phyloP scores from a whole-genome alignment of 495 filamentous ascomycete genomes.

The Trichoderma gamsii region DNA sequence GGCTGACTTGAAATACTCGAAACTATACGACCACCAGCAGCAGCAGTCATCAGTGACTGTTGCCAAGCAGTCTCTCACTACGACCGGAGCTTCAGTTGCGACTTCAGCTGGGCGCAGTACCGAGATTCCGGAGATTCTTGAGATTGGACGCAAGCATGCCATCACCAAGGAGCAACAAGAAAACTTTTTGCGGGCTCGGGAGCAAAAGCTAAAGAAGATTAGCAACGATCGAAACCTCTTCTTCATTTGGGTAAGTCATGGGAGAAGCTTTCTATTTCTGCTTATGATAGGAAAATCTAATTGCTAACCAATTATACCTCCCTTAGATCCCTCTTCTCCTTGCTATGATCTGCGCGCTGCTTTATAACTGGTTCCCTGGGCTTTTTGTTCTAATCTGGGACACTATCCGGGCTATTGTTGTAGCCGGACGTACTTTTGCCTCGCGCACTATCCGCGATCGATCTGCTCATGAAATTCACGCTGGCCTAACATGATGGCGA shows the following conservation, averaged over 20 bases:
- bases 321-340: slow-evolving; percentile 50
- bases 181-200: slow-evolving; percentile 63
- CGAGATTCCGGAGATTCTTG: slow-evolving; percentile 39
- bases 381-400: not conserved
- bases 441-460: not conserved
- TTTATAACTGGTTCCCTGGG: slow-evolving; percentile 22
- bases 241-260: slow-evolving; percentile 68
- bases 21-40: slow-evolving; percentile 46
- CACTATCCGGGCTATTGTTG: not conserved
- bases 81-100: slow-evolving; percentile 19
- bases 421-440: not conserved
- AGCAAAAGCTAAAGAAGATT: slow-evolving; percentile 66
- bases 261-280: slow-evolving; percentile 4
- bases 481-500: not conserved
- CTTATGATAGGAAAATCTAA: slow-evolving; percentile 25
- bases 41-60: slow-evolving; percentile 19
- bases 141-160: slow-evolving; percentile 45
- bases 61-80: slow-evolving; percentile 20
- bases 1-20: slow-evolving; percentile 61
- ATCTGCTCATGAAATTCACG: too few species aligned
- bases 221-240: slow-evolving; percentile 73
- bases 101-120: slow-evolving; percentile 15
- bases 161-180: slow-evolving; percentile 70
- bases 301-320: slow-evolving; percentile 22
- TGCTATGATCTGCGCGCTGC: slow-evolving; percentile 23